These are phyloP conservation scores for Malus hybrid DNA, from an alignment of 331 rosid species.

Conservation along the genomic window DNA sequence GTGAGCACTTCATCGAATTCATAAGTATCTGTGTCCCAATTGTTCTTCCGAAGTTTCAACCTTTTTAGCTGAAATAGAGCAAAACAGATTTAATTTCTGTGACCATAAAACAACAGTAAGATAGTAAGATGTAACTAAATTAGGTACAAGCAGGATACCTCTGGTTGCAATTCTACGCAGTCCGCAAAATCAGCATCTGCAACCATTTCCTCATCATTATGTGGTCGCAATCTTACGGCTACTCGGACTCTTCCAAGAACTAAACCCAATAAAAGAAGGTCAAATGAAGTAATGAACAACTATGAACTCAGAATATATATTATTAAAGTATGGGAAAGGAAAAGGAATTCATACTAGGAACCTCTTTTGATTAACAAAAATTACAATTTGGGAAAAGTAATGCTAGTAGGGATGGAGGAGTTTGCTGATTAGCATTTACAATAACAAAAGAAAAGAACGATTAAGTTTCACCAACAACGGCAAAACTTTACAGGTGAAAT, in stretches of 20 bases:
- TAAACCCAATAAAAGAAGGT: constrained; percentile 27
- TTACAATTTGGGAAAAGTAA: neutral
- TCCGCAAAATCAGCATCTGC: constrained; percentile 96
- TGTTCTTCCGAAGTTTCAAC: constrained; percentile 89
- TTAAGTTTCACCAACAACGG: neutral
- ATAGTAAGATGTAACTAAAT: constrained; percentile 4
- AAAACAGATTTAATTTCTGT: neutral
- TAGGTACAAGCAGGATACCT: constrained; percentile 40
- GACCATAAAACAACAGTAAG: neutral
- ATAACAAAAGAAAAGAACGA: neutral
- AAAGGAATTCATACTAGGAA: neutral
- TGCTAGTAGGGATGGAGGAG: neutral
- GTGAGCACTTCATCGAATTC: constrained; percentile 97
- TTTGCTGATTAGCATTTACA: neutral
- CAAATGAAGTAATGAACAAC: constrained; percentile 1
- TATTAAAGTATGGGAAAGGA: neutral
- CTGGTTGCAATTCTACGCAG: constrained; percentile 92
- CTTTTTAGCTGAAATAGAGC: constrained; percentile 74
- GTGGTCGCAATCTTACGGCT: constrained; percentile 87
- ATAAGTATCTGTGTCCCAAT: constrained; percentile 96
- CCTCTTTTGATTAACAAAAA: neutral
- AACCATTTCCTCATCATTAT: constrained; percentile 62
- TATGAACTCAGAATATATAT: neutral
- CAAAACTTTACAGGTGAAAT: neutral
- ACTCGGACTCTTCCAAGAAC: constrained; percentile 99